Base-by-base conservation (phyloP, 495 filamentous ascomycete genomes). In the Penicillium herquei region DNA sequence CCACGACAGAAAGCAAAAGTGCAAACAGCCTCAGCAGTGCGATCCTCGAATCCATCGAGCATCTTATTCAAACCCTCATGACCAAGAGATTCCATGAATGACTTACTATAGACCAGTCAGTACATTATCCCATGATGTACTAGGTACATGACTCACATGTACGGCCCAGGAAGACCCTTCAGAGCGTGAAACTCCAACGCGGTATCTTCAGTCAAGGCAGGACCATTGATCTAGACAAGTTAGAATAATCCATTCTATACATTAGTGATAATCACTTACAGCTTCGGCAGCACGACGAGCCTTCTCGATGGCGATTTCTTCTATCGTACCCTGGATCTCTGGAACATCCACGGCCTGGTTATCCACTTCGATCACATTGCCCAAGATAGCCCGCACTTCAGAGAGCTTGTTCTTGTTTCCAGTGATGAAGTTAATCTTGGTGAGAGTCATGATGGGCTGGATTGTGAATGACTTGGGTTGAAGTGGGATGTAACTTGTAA, bases 161-260 rank as follows among this genome's bases (percentile, higher is more conserved):
- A 99, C 30, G 94, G 92, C 3, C 94, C 94, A n/a, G 94, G 94
- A 39, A 99, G 77, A 11, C 90, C 92, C 57, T 89, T 83, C 46
- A 96, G 76, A 9, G 92, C 92, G 65, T 89, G 85, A 72, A 98
- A 99, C 74, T 90, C 92, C 30, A 99, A 79, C 63, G 88, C 90
- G 11, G 94, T 98, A 74, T 99, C 94, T 70, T 99, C 94, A 17
- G 95, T 93, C 49, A 99, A 79, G 34, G 96, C 95, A 13, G 94
- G 92, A 0, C 92, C 94, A 57, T 83, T 70, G 46, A 94, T 70
- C 91, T 96, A 51, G 31, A 37, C 6, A 6, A 31, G 3, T 50
- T 50, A 5, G 21, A n/a, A 30, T 35, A 0, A 31, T 21, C 33
- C 30, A 12, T 26, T 26, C 4, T 4, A 26, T 2, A 26, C 4